Evolutionary conservation across 345 rosid genomes (phyloP), one percentile per base, ranked within the genome.

Genomic region (Mangifera indica): DNA sequence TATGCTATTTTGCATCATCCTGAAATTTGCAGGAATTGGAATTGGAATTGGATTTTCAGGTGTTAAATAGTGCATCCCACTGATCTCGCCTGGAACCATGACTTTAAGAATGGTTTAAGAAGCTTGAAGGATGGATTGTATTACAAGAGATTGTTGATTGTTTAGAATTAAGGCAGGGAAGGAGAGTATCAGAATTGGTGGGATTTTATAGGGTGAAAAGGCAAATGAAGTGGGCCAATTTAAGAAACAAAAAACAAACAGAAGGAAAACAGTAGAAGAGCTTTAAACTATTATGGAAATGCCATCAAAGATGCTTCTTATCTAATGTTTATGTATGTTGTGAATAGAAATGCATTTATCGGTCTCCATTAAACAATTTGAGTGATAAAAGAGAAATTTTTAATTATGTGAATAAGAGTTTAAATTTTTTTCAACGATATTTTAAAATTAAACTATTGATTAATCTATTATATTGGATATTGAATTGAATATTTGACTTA

Each of bases 71-170:
- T 85, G 87, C 72, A 81, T 71, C 63, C 88, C 91, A 10, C 84
- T 71, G 69, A 89, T 46, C 58, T 91, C 89, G 10, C 73, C 85
- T 40, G 87, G 84, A 81, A 82, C 66, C 84, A 89, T 87, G 83
- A 80, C 73, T 74, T 75, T 53, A n/a, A 61, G 40, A 34, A 32
- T 49, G 66, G 52, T 32, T 5, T 37, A 37, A 37, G 42, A 37
- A 37, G 37, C 76, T 71, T 72, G 21, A 49, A 48, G 66, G 34
- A 15, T 29, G 53, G 66, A 26, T 60, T 73, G 63, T 62, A 59
- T 58, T 67, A 60, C 53, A 34, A 63, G 78, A 59, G 61, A 61
- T 0, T 37, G 7, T 37, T 37, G 14, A 14, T 45, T 53, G 48
- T 57, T 49, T 51, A 70, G 78, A 18, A 2, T 57, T 62, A 29